phyloP scores from a whole-genome alignment of 139 green algal species.

The Diplosphaera chodatii region DNA sequence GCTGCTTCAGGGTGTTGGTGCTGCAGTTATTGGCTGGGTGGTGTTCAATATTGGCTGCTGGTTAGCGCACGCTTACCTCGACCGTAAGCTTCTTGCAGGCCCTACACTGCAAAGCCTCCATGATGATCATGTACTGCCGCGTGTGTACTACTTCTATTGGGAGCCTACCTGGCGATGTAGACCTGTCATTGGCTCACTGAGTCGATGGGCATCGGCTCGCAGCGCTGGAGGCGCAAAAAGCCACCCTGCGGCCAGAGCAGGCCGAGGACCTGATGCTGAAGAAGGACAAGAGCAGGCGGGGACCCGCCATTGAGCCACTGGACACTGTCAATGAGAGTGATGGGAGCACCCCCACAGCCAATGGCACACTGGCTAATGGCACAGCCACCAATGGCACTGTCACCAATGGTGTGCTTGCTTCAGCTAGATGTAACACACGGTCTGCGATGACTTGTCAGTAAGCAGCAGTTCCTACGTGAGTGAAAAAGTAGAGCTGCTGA shows the following conservation, averaged over 20 bases:
- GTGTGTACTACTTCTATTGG: no score
- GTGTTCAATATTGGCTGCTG: constrained; percentile 18
- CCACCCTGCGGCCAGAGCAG: constrained; percentile 8
- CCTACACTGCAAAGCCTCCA: no score
- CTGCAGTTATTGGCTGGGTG: constrained; percentile 2
- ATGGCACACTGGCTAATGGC: no score
- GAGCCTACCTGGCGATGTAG: no score
- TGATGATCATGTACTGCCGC: no score
- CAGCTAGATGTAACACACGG: no score
- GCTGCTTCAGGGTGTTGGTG: constrained; percentile 15
- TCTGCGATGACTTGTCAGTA: no score
- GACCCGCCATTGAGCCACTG: background rate
- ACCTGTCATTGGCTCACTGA: no score
- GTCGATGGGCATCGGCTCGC: background rate
- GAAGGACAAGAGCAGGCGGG: background rate
- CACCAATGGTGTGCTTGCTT: background rate
- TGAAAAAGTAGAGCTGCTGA: no score
- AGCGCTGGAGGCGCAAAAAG: constrained; percentile 14
- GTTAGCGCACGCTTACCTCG: constrained; percentile 18
- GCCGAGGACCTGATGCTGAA: constrained; percentile 1
- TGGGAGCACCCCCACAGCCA: background rate
- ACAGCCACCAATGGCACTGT: no score
- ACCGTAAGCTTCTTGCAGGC: no score
- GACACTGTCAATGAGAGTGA: constrained; percentile 3
- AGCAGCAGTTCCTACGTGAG: no score